Evolutionary conservation across 148 eudicot species (phyloP).

Genomic region (Bassia scoparia): DNA sequence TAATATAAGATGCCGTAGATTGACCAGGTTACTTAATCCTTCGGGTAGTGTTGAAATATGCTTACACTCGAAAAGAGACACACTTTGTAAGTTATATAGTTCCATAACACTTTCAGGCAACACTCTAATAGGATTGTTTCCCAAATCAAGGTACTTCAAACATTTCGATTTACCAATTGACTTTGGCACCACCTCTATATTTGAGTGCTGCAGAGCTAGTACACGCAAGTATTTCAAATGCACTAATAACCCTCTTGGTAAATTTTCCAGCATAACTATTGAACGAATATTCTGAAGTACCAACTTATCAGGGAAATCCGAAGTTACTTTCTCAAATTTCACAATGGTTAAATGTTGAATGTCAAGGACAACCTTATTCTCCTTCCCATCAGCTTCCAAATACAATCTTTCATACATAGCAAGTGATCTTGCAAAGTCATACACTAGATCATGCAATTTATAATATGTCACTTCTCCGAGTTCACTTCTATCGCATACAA

Average conservation of each 20-base stretch:
- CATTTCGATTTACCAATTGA: neutral
- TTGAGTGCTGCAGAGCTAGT: neutral
- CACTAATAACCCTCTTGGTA: neutral
- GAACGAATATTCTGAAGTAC: neutral
- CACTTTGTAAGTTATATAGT: slow-evolving; percentile 1
- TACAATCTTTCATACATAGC: neutral
- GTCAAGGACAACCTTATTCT: neutral
- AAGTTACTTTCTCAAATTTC: neutral
- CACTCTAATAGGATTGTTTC: neutral
- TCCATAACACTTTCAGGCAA: slow-evolving; percentile 1
- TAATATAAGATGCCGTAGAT: neutral
- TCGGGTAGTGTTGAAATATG: too few relatives aligned
- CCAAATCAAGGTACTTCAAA: neutral
- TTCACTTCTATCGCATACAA: neutral
- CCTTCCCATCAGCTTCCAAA: too few relatives aligned
- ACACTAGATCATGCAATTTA: neutral
- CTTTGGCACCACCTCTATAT: neutral
- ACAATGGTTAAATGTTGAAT: neutral
- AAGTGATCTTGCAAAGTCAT: slow-evolving; percentile 3
- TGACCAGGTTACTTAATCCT: too few relatives aligned
- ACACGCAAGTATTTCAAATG: slow-evolving; percentile 5
- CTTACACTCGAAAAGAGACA: too few relatives aligned
- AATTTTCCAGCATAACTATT: neutral
- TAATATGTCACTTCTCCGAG: neutral
- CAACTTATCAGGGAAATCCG: neutral